A percentile compares a stretch with the other conserved stretches of the same genome.
Conservation (phyloP, 2,329 filamentous ascomycete genomes). For the Hypoxylon sp. region DNA sequence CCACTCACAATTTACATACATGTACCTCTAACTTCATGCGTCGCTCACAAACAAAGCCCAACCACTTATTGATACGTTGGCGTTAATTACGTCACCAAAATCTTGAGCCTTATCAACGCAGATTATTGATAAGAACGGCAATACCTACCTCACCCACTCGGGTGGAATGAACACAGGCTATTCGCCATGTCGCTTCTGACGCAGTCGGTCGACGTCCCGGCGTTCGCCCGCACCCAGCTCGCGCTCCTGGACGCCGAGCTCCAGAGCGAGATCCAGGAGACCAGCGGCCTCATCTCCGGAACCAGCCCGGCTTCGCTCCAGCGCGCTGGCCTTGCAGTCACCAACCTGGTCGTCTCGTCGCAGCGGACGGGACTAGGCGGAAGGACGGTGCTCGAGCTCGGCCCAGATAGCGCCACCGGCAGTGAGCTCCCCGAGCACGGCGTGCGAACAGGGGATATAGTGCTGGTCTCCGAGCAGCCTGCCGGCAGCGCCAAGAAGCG, state of each 20-base stretch:
- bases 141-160: background rate
- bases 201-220: constrained; percentile 71
- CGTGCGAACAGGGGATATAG: constrained; percentile 82
- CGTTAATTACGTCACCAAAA: background rate
- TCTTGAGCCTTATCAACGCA: background rate
- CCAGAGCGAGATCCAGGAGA: constrained; percentile 79
- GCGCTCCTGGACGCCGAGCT: constrained; percentile 79
- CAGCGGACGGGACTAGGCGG: constrained; percentile 92
- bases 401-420: constrained; percentile 77
- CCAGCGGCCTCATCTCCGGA: constrained; percentile 74
- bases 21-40: background rate
- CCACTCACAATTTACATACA: constrained; percentile 24
- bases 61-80: background rate
- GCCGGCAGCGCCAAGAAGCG: constrained; percentile 79
- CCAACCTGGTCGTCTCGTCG: constrained; percentile 79
- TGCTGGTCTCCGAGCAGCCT: constrained; percentile 81
- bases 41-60: constrained; percentile 3
- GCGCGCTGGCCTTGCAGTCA: constrained; percentile 82
- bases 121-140: background rate
- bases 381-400: constrained; percentile 88
- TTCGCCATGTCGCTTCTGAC: constrained; percentile 56
- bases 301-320: constrained; percentile 79
- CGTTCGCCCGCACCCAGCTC: constrained; percentile 80
- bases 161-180: constrained; percentile 4
- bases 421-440: constrained; percentile 79